A percentile compares a stretch with the other conserved stretches of the same genome.
Conservation (phyloP, 129 eudicot genomes). For the Flaveria ramosissima region DNA sequence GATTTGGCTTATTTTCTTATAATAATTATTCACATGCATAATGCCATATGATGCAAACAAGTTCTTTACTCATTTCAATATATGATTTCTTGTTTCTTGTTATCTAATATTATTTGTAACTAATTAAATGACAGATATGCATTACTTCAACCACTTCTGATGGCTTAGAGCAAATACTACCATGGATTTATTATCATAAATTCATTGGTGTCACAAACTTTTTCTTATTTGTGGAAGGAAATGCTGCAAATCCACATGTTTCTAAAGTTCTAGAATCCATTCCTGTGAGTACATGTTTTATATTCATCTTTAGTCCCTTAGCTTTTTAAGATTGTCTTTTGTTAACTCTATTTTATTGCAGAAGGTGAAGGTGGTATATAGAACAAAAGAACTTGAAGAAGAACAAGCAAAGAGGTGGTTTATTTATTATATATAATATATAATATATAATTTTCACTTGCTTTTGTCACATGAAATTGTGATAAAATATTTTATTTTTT, state of each 20-base stretch:
- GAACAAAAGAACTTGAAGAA: constrained; percentile 60
- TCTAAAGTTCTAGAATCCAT: constrained; percentile 54
- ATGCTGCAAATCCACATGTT: constrained; percentile 49
- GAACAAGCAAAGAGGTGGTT: constrained; percentile 57
- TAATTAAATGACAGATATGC: constrained; percentile 39
- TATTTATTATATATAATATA: not conserved
- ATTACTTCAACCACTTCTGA: constrained; percentile 62
- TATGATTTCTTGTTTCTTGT: too few species aligned
- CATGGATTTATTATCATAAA: constrained; percentile 61
- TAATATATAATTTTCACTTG: too few species aligned
- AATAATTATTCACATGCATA: too few species aligned
- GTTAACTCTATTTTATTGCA: not conserved
- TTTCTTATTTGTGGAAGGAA: constrained; percentile 63
- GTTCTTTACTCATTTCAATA: too few species aligned
- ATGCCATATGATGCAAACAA: too few species aligned
- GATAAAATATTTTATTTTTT: not conserved
- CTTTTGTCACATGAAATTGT: not conserved
- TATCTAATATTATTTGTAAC: too few species aligned
- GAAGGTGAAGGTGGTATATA: constrained; percentile 46
- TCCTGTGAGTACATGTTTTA: constrained; percentile 39
- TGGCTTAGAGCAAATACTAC: constrained; percentile 60
- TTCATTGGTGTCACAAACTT: constrained; percentile 54
- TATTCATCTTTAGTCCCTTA: not conserved
- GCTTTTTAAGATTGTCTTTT: not conserved
- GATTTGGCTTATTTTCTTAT: too few species aligned